phyloP scores from a whole-genome alignment of 495 filamentous ascomycete genomes.

The Penicillium samsonianum region DNA sequence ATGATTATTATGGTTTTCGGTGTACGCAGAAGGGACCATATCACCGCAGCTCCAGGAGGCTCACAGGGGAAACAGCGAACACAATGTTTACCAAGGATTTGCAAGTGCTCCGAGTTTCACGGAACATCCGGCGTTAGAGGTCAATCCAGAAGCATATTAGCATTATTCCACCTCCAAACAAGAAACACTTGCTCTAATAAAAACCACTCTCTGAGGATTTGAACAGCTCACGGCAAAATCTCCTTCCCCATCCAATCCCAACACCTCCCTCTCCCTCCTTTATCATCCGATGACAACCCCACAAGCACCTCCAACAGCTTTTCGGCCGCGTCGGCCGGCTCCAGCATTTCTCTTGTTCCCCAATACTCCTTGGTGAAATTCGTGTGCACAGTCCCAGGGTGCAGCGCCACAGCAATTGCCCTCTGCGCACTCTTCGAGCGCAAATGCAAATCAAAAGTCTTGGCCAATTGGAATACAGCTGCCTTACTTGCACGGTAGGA shows the following conservation, averaged over 20 bases:
- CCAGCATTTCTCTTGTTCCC: constrained; percentile 60
- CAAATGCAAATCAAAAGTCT: constrained; percentile 73
- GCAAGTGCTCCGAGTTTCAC: background rate
- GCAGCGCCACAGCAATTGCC: constrained; percentile 68
- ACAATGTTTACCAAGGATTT: background rate
- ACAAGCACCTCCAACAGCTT: constrained; percentile 57
- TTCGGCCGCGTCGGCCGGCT: constrained; percentile 60
- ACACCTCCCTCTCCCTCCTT: constrained; percentile 61
- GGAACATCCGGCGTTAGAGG: background rate
- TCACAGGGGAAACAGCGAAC: background rate
- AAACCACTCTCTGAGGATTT: background rate
- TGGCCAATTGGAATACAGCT: constrained; percentile 67
- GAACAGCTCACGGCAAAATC: constrained; percentile 55
- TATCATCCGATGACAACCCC: constrained; percentile 30
- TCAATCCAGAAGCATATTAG: background rate
- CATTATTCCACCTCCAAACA: background rate
- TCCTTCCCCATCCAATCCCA: constrained; percentile 81
- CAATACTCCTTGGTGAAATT: constrained; percentile 73
- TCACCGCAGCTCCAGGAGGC: background rate
- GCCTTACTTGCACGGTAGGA: constrained; percentile 75
- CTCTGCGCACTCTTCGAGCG: constrained; percentile 52
- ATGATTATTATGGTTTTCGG: background rate
- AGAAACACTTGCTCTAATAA: background rate
- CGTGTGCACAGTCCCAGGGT: constrained; percentile 82
- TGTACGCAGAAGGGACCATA: background rate